These are phyloP conservation scores for Erigeron canadensis DNA, from an alignment of 129 eudicot genomes.

Conservation along the genomic window DNA sequence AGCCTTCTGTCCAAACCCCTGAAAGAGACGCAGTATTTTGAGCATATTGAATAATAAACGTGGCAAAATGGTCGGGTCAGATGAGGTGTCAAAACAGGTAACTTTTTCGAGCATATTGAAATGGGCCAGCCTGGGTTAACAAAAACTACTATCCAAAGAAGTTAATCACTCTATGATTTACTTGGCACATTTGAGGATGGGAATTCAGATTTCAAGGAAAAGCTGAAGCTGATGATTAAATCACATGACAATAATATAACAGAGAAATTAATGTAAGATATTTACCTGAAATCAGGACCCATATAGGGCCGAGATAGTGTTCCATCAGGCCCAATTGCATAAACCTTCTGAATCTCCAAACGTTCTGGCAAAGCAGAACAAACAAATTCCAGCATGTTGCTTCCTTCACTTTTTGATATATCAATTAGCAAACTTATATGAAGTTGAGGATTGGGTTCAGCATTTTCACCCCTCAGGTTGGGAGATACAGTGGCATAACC, in stretches of 20 bases:
- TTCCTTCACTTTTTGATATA: constrained; percentile 50
- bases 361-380: constrained; percentile 72
- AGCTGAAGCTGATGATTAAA: not conserved
- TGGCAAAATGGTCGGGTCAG: not conserved
- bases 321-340: constrained; percentile 28
- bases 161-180: not conserved
- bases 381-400: constrained; percentile 50
- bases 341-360: constrained; percentile 58
- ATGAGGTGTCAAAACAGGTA: not conserved
- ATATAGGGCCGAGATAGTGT: constrained; percentile 36
- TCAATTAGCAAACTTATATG: constrained; percentile 68
- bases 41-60: not conserved
- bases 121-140: not conserved
- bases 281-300: constrained; percentile 67
- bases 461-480: constrained; percentile 31
- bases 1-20: constrained; percentile 54
- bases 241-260: not conserved
- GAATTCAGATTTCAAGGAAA: not conserved
- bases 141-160: not conserved
- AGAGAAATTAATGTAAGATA: not conserved
- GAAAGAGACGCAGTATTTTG: constrained; percentile 12
- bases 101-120: not conserved
- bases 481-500: constrained; percentile 41
- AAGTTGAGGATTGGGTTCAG: constrained; percentile 34
- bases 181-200: not conserved